Evolutionary conservation across 73 alveolate genomes (phyloP).

Genomic region (Paramecium octaurelia): DNA sequence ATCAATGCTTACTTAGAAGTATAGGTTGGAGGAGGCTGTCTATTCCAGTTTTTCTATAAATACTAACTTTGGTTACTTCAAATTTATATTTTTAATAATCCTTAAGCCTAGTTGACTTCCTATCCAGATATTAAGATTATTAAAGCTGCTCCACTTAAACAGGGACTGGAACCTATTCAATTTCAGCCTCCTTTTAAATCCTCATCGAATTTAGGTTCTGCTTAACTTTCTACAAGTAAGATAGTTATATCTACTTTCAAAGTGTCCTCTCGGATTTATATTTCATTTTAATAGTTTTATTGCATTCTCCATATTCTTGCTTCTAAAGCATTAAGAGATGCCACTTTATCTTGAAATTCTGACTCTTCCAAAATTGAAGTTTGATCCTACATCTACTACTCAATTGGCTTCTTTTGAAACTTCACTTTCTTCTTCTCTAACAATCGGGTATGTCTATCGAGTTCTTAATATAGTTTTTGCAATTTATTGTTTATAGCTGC

Average conservation of each 20-base stretch:
- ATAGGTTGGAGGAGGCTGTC: not conserved
- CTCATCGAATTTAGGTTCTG: not conserved
- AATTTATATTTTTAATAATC: conserved; percentile 30
- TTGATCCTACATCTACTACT: not conserved
- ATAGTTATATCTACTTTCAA: not conserved
- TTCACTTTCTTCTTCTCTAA: not conserved
- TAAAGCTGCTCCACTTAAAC: not conserved
- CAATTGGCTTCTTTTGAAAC: not conserved
- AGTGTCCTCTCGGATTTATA: not conserved
- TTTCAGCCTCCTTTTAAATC: not conserved
- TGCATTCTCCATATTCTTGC: not conserved
- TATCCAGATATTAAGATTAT: not conserved
- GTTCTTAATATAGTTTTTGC: not conserved
- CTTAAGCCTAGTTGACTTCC: not conserved
- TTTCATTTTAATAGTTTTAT: not conserved
- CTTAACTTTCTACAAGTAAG: conserved; percentile 1
- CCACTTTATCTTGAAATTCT: not conserved
- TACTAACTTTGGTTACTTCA: not conserved
- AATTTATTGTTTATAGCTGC: not conserved
- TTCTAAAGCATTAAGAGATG: not conserved
- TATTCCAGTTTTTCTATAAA: not conserved
- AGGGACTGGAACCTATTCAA: conserved; percentile 9
- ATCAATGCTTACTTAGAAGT: not conserved
- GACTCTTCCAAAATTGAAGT: not conserved
- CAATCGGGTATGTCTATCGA: not conserved